These are phyloP conservation scores for Phytophthora pistaciae DNA, from an alignment of 352 stramenopile species.

Conservation along the genomic window DNA sequence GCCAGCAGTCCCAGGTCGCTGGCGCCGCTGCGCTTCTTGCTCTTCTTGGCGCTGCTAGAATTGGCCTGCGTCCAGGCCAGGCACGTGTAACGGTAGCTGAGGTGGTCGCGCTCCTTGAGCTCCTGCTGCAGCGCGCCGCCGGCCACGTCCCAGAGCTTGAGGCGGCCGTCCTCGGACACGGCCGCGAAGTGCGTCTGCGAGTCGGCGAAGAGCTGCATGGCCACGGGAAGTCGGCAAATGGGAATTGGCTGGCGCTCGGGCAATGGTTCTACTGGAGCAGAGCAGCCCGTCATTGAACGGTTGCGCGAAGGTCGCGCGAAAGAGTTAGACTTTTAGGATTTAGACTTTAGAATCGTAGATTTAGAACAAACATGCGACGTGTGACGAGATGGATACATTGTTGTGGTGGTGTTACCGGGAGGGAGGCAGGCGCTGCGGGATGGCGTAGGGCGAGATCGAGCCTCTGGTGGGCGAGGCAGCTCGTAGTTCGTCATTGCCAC, in stretches of 20 bases:
- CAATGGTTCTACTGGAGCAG: constrained; percentile 66
- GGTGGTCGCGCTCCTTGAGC: constrained; percentile 85
- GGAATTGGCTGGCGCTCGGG: constrained; percentile 25
- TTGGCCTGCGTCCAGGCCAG: constrained; percentile 69
- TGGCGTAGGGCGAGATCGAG: constrained; percentile 34
- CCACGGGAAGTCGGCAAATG: constrained; percentile 11
- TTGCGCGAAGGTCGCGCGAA: constrained; percentile 28
- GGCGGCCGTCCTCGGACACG: constrained; percentile 84
- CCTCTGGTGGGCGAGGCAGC: constrained; percentile 14
- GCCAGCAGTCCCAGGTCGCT: constrained; percentile 64
- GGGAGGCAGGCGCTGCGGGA: constrained; percentile 20
- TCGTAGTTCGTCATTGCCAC: constrained; percentile 9
- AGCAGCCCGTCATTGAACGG: constrained; percentile 20
- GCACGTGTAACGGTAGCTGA: constrained; percentile 86
- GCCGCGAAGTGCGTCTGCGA: constrained; percentile 82
- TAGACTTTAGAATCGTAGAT: background rate
- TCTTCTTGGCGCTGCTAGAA: constrained; percentile 16
- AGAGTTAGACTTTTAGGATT: background rate
- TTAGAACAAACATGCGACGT: constrained; percentile 26
- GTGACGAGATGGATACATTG: constrained; percentile 25
- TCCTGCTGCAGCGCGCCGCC: constrained; percentile 76
- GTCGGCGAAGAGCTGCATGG: constrained; percentile 80
- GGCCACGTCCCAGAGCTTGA: constrained; percentile 85
- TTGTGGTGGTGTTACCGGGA: background rate
- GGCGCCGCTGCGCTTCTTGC: constrained; percentile 58